Evolutionary conservation across 2,329 filamentous ascomycete species (phyloP).

Genomic region (Proliferodiscus dingleyae): DNA sequence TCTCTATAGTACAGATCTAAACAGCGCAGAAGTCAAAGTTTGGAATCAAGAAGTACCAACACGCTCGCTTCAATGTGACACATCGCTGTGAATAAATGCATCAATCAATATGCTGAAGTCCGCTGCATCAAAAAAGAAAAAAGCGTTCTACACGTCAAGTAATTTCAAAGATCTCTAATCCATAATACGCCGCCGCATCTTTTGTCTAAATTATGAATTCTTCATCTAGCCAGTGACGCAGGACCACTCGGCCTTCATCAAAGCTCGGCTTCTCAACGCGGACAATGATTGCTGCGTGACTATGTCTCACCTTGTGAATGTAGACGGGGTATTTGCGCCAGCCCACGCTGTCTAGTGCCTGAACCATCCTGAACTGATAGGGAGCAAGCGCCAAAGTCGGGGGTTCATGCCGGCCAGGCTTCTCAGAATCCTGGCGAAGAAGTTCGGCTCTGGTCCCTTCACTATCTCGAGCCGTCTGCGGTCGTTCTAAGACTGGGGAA

Average conservation of each 20-base stretch:
- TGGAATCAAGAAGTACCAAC: conserved; percentile 26
- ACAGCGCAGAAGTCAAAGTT: too few species aligned
- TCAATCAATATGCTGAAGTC: too few species aligned
- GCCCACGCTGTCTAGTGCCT: conserved; percentile 62
- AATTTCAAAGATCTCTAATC: too few species aligned
- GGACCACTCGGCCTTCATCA: conserved; percentile 70
- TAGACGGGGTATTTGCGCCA: conserved; percentile 66
- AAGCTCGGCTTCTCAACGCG: conserved; percentile 63
- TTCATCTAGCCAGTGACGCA: conserved; percentile 74
- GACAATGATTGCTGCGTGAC: conserved; percentile 86
- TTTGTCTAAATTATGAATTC: conserved; percentile 56
- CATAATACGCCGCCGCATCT: too few species aligned
- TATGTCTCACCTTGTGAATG: conserved; percentile 74
- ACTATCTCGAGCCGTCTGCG: background rate
- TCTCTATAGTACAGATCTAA: too few species aligned
- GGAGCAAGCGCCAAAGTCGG: conserved; percentile 74
- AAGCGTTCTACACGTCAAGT: too few species aligned
- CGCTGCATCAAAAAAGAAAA: too few species aligned
- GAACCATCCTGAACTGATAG: conserved; percentile 81
- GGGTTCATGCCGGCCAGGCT: conserved; percentile 27
- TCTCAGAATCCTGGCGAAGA: conserved; percentile 14
- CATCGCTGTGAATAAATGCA: too few species aligned
- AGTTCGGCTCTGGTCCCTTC: background rate
- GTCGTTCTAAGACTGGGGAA: conserved; percentile 14
- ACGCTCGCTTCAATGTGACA: too few species aligned